phyloP scores from a whole-genome alignment of 208 protist species.

The Acanthamoeba triangularis region DNA sequence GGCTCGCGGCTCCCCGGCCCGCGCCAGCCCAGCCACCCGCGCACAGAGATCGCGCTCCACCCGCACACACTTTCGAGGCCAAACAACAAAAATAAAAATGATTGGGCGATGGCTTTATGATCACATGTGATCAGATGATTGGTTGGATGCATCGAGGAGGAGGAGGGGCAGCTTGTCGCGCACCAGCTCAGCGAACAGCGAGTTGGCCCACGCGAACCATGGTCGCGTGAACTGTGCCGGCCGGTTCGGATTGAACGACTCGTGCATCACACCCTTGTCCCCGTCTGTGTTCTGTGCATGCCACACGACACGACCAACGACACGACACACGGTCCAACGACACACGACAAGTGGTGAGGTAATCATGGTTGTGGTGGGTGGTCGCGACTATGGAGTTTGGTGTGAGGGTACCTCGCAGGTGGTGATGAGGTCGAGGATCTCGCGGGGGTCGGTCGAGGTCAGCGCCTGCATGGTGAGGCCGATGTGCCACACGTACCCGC shows the following conservation, averaged over 20 bases:
- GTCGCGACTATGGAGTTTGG: neutral
- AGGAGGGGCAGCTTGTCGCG: neutral
- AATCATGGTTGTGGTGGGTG: neutral
- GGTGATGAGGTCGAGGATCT: slow-evolving; percentile 18
- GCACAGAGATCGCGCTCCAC: no score
- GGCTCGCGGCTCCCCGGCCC: no score
- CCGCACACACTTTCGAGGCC: no score
- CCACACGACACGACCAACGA: neutral
- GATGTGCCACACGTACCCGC: slow-evolving; percentile 82
- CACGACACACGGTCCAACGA: neutral
- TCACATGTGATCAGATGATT: neutral
- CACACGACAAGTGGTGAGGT: neutral
- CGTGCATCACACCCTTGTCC: slow-evolving; percentile 79
- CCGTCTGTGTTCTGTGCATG: slow-evolving; percentile 29
- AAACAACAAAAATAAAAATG: no score
- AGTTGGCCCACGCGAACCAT: slow-evolving; percentile 85
- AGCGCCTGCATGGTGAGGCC: slow-evolving; percentile 80
- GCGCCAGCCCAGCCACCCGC: no score
- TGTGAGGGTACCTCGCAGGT: slow-evolving; percentile 23
- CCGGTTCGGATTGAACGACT: slow-evolving; percentile 80
- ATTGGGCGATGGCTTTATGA: no score
- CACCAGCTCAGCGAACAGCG: slow-evolving; percentile 80
- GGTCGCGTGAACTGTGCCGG: slow-evolving; percentile 74
- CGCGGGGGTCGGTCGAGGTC: slow-evolving; percentile 74
- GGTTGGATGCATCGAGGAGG: neutral